Evolutionary conservation across 2,329 filamentous ascomycete genomes (phyloP).

Genomic region (Diplodia corticola): DNA sequence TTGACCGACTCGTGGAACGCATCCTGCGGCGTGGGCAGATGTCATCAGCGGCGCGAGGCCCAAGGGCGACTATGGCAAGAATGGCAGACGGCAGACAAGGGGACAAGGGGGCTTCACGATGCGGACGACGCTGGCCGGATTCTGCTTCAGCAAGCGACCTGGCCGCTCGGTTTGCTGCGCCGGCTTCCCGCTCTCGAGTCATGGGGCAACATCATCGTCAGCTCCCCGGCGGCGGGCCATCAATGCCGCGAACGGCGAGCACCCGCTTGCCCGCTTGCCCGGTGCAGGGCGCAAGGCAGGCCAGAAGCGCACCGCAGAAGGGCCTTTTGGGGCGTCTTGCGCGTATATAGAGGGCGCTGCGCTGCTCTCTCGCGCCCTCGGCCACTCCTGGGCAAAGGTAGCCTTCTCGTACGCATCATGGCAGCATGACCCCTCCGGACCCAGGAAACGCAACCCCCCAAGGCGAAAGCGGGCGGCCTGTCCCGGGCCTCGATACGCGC

Average conservation of each 20-base stretch:
- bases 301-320: constrained; percentile 32
- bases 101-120: constrained; percentile 15
- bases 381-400: background rate
- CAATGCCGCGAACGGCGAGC: constrained; percentile 18
- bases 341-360: constrained; percentile 33
- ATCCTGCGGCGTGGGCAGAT: constrained; percentile 3
- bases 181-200: constrained; percentile 14
- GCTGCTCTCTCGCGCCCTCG: constrained; percentile 24
- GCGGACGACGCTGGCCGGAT: constrained; percentile 8
- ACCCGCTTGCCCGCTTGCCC: constrained; percentile 20
- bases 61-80: constrained; percentile 11
- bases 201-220: constrained; percentile 7
- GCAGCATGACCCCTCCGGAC: constrained; percentile 8
- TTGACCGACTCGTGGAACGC: constrained; percentile 10
- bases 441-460: constrained; percentile 14
- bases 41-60: constrained; percentile 9
- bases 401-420: constrained; percentile 10
- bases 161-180: constrained; percentile 11
- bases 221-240: constrained; percentile 11
- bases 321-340: constrained; percentile 32
- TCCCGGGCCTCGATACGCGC: constrained; percentile 14
- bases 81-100: constrained; percentile 8
- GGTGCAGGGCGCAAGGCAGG: constrained; percentile 20
- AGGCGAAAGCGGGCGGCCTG: constrained; percentile 19
- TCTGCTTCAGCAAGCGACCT: constrained; percentile 12